These are phyloP conservation scores for Globisporangium apiculatum DNA, from an alignment of 352 stramenopile genomes.

Conservation along the genomic window DNA sequence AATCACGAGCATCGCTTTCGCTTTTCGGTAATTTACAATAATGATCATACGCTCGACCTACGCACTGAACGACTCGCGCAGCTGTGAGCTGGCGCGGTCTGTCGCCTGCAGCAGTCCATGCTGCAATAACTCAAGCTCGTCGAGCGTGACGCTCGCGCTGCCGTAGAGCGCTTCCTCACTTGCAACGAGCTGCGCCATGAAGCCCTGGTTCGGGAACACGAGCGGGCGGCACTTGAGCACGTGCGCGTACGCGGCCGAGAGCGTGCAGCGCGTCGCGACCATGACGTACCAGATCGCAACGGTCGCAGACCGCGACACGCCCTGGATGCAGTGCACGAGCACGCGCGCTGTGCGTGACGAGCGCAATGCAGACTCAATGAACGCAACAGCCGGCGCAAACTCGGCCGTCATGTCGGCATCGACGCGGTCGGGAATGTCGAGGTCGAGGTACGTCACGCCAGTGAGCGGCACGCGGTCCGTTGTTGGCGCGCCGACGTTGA, in stretches of 20 bases:
- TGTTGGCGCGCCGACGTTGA: slow-evolving; percentile 66
- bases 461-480: slow-evolving; percentile 47
- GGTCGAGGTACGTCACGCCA: slow-evolving; percentile 55
- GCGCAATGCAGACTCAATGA: slow-evolving; percentile 36
- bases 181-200: slow-evolving; percentile 72
- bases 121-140: slow-evolving; percentile 67
- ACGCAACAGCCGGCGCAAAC: slow-evolving; percentile 41
- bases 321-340: slow-evolving; percentile 80
- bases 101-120: slow-evolving; percentile 47
- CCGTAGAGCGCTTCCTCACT: slow-evolving; percentile 64
- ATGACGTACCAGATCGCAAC: slow-evolving; percentile 82
- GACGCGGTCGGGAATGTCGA: slow-evolving; percentile 53
- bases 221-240: slow-evolving; percentile 67
- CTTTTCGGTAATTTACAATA: background rate
- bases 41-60: background rate
- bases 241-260: slow-evolving; percentile 74
- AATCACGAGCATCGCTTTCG: background rate
- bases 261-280: slow-evolving; percentile 55
- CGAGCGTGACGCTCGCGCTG: slow-evolving; percentile 45
- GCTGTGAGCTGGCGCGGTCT: slow-evolving; percentile 50
- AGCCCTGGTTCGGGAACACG: slow-evolving; percentile 75
- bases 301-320: slow-evolving; percentile 68
- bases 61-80: slow-evolving; percentile 37
- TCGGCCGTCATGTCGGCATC: slow-evolving; percentile 49
- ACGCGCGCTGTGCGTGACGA: slow-evolving; percentile 27